Percentiles rank a stretch among this genome's conserved stretches.
Evolutionary conservation across 148 eudicot species (phyloP).

Genomic region (Salicornia ramosissima): DNA sequence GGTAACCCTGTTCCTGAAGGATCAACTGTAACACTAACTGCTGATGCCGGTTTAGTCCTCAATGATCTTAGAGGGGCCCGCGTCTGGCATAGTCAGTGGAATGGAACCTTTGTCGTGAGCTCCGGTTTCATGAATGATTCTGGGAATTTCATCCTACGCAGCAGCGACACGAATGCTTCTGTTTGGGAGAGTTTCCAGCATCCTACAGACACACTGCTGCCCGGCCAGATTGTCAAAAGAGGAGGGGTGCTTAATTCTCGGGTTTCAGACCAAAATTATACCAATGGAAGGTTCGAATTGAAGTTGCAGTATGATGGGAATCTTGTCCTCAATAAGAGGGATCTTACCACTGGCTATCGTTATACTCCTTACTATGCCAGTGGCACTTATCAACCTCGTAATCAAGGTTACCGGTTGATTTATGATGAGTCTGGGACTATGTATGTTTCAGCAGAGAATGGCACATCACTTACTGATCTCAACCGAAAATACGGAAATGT

Average conservation of each 20-base stretch:
- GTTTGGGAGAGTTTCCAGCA: slow-evolving; percentile 43
- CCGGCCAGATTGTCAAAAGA: slow-evolving; percentile 26
- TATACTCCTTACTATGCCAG: slow-evolving; percentile 14
- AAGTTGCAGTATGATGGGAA: slow-evolving; percentile 19
- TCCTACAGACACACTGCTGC: slow-evolving; percentile 47
- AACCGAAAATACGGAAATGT: background rate
- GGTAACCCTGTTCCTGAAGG: slow-evolving; percentile 30
- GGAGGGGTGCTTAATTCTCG: slow-evolving; percentile 25
- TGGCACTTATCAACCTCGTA: background rate
- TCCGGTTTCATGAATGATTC: slow-evolving; percentile 40
- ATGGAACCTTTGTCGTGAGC: background rate
- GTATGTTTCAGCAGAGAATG: slow-evolving; percentile 26
- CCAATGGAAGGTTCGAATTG: slow-evolving; percentile 39
- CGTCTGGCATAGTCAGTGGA: slow-evolving; percentile 24
- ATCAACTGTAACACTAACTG: slow-evolving; percentile 34
- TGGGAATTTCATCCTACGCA: slow-evolving; percentile 40
- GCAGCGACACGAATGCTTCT: background rate
- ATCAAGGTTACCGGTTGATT: background rate
- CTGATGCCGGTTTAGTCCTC: slow-evolving; percentile 39
- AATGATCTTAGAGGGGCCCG: slow-evolving; percentile 34
- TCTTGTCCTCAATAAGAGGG: slow-evolving; percentile 14
- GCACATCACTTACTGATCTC: background rate
- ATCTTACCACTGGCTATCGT: background rate
- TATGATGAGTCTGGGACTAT: slow-evolving; percentile 29
- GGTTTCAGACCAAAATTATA: slow-evolving; percentile 31